Evolutionary conservation across 805 yeast genomes (phyloP).

Genomic region (Cyberlindnera amylophila): DNA sequence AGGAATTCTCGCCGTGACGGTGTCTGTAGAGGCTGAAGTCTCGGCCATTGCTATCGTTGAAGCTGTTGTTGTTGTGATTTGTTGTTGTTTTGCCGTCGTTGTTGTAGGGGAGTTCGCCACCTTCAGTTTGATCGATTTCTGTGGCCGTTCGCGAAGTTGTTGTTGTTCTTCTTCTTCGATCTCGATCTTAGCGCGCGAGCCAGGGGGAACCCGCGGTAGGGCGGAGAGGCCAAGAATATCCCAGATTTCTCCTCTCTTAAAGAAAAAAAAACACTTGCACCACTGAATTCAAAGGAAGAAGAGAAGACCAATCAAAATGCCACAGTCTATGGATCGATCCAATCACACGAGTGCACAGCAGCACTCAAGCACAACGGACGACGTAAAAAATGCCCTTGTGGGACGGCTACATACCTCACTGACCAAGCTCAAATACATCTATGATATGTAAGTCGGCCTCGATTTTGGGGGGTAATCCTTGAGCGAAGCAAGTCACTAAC

Average conservation of each 20-base stretch:
- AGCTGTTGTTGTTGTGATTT: background rate
- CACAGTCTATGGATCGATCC: no score
- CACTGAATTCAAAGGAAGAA: no score
- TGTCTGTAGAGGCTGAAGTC: conserved; percentile 6
- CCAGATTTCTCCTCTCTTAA: no score
- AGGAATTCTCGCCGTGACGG: conserved; percentile 50
- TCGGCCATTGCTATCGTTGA: background rate
- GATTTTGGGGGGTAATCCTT: background rate
- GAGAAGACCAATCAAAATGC: no score
- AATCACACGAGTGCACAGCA: background rate
- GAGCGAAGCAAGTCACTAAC: conserved; percentile 9
- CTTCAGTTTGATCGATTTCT: no score
- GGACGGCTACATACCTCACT: conserved; percentile 3
- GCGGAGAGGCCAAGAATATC: no score
- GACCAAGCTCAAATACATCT: conserved; percentile 14
- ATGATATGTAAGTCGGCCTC: conserved; percentile 13
- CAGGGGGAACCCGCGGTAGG: no score
- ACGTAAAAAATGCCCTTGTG: conserved; percentile 1
- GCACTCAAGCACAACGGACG: background rate
- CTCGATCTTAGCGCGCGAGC: no score
- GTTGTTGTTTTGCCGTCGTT: background rate
- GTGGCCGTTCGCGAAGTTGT: no score
- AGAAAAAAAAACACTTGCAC: no score
- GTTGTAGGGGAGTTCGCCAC: no score
- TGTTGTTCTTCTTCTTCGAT: no score